Evolutionary conservation across 1,284 basidiomycete species (phyloP), one percentile per base, ranked within the genome.

Genomic region (Exsudoporus floridanus): DNA sequence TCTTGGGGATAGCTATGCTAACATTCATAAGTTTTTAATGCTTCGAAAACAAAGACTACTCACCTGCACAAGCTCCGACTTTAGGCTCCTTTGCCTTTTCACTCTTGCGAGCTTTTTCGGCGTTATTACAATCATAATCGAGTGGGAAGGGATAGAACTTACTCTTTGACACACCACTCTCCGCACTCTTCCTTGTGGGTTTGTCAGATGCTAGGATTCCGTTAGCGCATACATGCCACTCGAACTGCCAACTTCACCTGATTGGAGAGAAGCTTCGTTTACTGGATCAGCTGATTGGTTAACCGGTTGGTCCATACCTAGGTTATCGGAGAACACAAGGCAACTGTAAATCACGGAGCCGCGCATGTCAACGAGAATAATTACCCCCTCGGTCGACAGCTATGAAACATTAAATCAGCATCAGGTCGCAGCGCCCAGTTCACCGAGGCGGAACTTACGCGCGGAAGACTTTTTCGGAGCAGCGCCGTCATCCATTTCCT

Each of bases 1-100:
- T 69, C 37, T 25, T 44, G 36, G 66, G 65, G 18, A 67, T 53
- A 47, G 47, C 63, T 65, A 67, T 48, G 34, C 63, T 69, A 51
- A 54, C 44, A 52, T 55, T 52, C 36, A 52, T 65, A 46, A 64
- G 65, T 50, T 34, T 55, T 46, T 37, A 53, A 56, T 27, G 44
- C 18, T 38, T 46, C 5, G 5, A 47, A 55, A 18, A 28, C n/a
- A n/a, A 44, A 46, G n/a, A 45, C 19, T 36, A 34, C 66, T 69
- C 35, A 65, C 63, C 1, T 10, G 54, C 63, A 65, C 65, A 65
- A 27, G 8, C 50, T 33, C 23, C 31, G 33, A 36, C 50, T 21
- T 23, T 37, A 0, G 51, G 18, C 19, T 27, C 5, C 25, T 34
- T 46, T 42, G 7, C 6, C 30, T 39, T 52, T 40, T 36, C 42